phyloP scores from a whole-genome alignment of 371 early-diverging fungal genomes.

The Mortierella sp. region DNA sequence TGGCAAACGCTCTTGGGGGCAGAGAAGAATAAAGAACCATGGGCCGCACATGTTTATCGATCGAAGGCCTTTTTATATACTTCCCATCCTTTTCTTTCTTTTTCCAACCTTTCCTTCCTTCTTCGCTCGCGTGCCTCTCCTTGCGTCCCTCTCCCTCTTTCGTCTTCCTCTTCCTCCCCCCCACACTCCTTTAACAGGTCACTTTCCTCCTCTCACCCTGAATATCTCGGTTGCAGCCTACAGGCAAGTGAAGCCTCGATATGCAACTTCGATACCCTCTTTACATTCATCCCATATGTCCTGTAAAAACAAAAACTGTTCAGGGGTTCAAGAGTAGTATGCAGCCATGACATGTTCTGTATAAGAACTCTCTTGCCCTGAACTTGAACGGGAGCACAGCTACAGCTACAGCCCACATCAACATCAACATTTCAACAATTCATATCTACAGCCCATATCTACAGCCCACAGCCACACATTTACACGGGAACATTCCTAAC shows the following conservation, averaged over 20 bases:
- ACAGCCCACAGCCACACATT: no score
- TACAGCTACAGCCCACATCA: no score
- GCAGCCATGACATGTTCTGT: no score
- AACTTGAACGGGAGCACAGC: no score
- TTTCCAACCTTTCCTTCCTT: constrained; percentile 1
- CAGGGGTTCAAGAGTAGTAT: no score
- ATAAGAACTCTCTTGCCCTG: no score
- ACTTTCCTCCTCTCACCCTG: not conserved
- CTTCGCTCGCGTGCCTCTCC: not conserved
- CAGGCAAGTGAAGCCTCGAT: constrained; percentile 9
- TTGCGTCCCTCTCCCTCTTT: not conserved
- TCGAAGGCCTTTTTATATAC: not conserved
- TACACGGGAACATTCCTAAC: no score
- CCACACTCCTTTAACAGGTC: constrained; percentile 48
- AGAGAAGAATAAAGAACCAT: not conserved
- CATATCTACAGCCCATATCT: no score
- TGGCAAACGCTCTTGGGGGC: not conserved
- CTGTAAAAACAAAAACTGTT: no score
- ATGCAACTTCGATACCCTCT: not conserved
- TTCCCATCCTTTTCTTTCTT: not conserved
- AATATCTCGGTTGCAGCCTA: not conserved
- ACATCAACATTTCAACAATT: no score
- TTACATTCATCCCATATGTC: no score
- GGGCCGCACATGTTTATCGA: not conserved
- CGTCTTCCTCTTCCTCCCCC: not conserved